Evolutionary conservation across 2,329 filamentous ascomycete species (phyloP).

Genomic region (Fusarium hostae): DNA sequence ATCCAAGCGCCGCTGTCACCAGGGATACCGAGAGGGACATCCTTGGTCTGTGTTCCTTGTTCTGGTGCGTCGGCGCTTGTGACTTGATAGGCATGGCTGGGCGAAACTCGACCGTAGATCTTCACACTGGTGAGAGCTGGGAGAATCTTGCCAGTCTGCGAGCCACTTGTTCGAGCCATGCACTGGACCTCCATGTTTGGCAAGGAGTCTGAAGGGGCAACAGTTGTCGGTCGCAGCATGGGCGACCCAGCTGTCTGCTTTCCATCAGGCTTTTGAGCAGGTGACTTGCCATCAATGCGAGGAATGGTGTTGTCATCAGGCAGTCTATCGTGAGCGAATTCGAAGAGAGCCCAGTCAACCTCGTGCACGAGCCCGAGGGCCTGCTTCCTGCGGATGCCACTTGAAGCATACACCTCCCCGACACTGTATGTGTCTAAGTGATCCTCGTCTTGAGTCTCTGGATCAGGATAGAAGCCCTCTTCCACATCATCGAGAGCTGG

Average conservation of each 20-base stretch:
- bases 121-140: conserved; percentile 85
- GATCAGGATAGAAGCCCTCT: conserved; percentile 82
- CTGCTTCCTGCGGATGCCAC: conserved; percentile 82
- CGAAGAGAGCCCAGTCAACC: conserved; percentile 94
- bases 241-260: conserved; percentile 45
- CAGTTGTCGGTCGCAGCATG: conserved; percentile 64
- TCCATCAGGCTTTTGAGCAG: conserved; percentile 11
- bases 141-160: conserved; percentile 82
- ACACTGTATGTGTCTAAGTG: conserved; percentile 84
- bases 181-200: conserved; percentile 86
- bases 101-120: conserved; percentile 83
- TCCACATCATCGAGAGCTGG: conserved; percentile 90
- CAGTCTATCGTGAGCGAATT: conserved; percentile 76
- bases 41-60: conserved; percentile 31
- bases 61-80: conserved; percentile 52
- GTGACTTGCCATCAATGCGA: conserved; percentile 26
- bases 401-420: conserved; percentile 88
- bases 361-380: conserved; percentile 82
- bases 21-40: conserved; percentile 71
- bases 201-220: conserved; percentile 69
- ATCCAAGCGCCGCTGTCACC: conserved; percentile 96
- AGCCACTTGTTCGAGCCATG: conserved; percentile 85
- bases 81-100: conserved; percentile 76
- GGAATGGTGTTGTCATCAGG: conserved; percentile 79
- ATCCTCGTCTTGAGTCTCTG: conserved; percentile 78